Conservation (phyloP, 495 filamentous ascomycete species). For the Pyrenula aspistea region DNA sequence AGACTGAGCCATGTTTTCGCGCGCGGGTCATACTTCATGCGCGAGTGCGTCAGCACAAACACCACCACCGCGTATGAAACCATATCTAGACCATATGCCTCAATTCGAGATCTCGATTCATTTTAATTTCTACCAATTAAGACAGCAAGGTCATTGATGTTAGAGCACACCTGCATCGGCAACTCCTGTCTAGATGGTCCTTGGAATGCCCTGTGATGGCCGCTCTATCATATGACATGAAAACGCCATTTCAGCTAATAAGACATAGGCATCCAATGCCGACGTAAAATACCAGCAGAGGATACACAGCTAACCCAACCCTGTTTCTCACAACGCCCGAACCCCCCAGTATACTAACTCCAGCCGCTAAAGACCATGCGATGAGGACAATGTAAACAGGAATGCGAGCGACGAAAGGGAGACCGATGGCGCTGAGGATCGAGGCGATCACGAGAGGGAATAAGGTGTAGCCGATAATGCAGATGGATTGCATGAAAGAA, state of each 20-base stretch:
- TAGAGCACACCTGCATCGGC: no score
- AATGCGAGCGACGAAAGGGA: slow-evolving; percentile 68
- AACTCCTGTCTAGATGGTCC: no score
- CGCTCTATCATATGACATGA: no score
- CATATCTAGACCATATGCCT: slow-evolving; percentile 1
- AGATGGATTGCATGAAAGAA: slow-evolving; percentile 93
- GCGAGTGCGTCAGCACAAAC: neutral
- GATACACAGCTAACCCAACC: slow-evolving; percentile 90
- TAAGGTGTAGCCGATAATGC: slow-evolving; percentile 96
- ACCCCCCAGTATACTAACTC: slow-evolving; percentile 88
- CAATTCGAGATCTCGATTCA: no score
- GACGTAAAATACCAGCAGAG: slow-evolving; percentile 91
- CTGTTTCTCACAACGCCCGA: slow-evolving; percentile 91
- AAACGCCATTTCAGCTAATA: slow-evolving; percentile 71
- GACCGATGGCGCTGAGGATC: slow-evolving; percentile 67
- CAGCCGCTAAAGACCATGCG: slow-evolving; percentile 85
- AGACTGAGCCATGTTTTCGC: no score
- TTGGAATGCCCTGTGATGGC: no score
- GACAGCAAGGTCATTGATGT: no score
- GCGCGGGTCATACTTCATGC: neutral
- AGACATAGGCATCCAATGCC: slow-evolving; percentile 90
- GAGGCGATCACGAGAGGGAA: slow-evolving; percentile 96
- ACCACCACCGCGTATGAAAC: slow-evolving; percentile 3
- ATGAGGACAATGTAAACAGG: slow-evolving; percentile 83
- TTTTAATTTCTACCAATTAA: no score